A percentile compares a stretch with the other conserved stretches of the same genome.
Conservation (phyloP, 108 stramenopile species). For the Fragilariopsis cylindrus region DNA sequence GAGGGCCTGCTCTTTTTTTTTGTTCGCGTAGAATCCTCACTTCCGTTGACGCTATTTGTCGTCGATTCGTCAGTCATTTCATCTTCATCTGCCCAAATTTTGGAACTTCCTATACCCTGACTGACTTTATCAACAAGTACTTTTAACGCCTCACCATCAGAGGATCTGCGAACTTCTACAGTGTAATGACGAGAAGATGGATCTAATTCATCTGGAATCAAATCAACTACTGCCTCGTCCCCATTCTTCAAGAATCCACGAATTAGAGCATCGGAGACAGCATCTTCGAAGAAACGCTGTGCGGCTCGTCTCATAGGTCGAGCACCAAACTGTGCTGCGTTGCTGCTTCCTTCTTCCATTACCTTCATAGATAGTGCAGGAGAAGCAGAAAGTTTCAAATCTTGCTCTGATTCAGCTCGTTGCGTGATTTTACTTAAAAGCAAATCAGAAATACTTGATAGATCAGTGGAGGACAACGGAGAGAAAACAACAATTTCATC, state of each 20-base stretch:
- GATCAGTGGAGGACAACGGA: slow-evolving; percentile 69
- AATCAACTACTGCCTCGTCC: slow-evolving; percentile 55
- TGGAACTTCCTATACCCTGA: slow-evolving; percentile 28
- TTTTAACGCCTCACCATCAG: slow-evolving; percentile 20
- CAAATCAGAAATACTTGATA: slow-evolving; percentile 71
- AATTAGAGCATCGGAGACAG: slow-evolving; percentile 85
- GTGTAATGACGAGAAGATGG: slow-evolving; percentile 15
- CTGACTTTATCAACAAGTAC: slow-evolving; percentile 34
- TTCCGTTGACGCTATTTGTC: slow-evolving; percentile 1
- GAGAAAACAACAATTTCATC: slow-evolving; percentile 98
- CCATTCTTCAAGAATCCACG: slow-evolving; percentile 75
- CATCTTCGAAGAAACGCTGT: slow-evolving; percentile 84
- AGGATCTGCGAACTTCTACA: slow-evolving; percentile 22
- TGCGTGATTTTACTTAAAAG: slow-evolving; percentile 59
- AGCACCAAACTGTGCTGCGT: slow-evolving; percentile 85
- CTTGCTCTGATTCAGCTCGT: slow-evolving; percentile 63
- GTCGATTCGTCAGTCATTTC: neutral
- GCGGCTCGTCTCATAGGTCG: slow-evolving; percentile 86
- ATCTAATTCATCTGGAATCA: slow-evolving; percentile 9
- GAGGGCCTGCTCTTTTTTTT: slow-evolving; percentile 26
- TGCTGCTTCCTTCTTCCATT: slow-evolving; percentile 64
- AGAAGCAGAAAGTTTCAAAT: slow-evolving; percentile 50
- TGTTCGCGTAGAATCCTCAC: neutral
- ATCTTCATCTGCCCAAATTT: neutral
- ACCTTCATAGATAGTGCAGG: slow-evolving; percentile 56